Evolutionary conservation across 495 filamentous ascomycete species (phyloP).

Genomic region (Daldinia loculata): DNA sequence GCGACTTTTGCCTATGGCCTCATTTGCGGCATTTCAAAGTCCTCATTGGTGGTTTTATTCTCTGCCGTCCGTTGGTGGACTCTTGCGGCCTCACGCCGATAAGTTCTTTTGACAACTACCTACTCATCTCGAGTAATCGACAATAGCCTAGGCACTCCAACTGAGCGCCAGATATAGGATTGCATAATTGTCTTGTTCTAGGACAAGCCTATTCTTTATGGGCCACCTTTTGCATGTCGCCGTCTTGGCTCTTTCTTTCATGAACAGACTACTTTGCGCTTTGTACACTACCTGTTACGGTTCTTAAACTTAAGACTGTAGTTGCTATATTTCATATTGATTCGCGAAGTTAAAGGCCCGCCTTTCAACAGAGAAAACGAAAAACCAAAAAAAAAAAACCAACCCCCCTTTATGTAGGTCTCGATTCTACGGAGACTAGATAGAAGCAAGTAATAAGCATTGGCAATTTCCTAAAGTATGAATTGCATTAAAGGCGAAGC

Average conservation of each 20-base stretch:
- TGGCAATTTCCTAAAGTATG: too few relatives aligned
- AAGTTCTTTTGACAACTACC: background rate
- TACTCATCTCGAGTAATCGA: background rate
- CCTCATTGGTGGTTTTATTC: background rate
- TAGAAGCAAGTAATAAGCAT: too few relatives aligned
- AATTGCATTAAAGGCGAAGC: too few relatives aligned
- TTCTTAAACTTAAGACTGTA: background rate
- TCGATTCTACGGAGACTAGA: too few relatives aligned
- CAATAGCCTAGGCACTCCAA: background rate
- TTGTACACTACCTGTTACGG: background rate
- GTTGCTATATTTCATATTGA: background rate
- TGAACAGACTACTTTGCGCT: background rate
- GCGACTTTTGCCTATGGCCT: background rate
- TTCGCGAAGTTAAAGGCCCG: background rate
- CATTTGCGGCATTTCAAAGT: background rate
- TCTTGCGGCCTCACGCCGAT: background rate
- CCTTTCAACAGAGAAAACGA: background rate
- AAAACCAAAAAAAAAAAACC: too few relatives aligned
- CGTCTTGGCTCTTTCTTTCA: background rate
- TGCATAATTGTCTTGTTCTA: background rate
- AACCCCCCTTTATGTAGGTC: background rate
- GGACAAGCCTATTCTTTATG: background rate
- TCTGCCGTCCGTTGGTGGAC: background rate
- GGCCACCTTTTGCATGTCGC: background rate
- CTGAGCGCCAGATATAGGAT: background rate